These are phyloP conservation scores for Wickerhamomyces mucosus DNA, from an alignment of 805 yeast genomes.

Conservation along the genomic window DNA sequence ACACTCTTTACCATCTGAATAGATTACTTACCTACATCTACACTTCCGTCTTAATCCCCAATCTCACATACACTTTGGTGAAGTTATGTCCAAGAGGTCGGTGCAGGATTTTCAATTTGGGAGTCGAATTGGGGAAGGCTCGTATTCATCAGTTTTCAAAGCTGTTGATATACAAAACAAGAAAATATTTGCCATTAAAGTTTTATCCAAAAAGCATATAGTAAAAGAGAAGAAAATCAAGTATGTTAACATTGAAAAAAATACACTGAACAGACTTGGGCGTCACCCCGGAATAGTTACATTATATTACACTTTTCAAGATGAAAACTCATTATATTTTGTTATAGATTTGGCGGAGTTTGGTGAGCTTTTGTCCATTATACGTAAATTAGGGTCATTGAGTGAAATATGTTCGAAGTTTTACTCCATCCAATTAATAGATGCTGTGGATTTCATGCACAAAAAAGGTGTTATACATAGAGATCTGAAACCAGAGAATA, in stretches of 20 bases:
- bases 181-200: conserved; percentile 81
- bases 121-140: conserved; percentile 85
- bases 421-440: conserved; percentile 81
- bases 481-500: conserved; percentile 92
- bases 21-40: too few relatives aligned
- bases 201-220: conserved; percentile 84
- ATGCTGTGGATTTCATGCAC: conserved; percentile 84
- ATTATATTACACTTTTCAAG: conserved; percentile 90
- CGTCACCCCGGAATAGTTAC: conserved; percentile 93
- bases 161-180: conserved; percentile 69
- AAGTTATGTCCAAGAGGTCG: conserved; percentile 27
- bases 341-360: conserved; percentile 91
- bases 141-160: conserved; percentile 87
- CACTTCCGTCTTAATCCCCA: not conserved
- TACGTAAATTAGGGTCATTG: conserved; percentile 69
- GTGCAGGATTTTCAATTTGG: conserved; percentile 78
- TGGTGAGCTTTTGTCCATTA: conserved; percentile 82
- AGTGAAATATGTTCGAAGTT: conserved; percentile 69
- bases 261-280: conserved; percentile 78
- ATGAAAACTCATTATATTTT: conserved; percentile 75
- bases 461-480: conserved; percentile 85
- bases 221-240: conserved; percentile 91
- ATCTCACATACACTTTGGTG: too few relatives aligned
- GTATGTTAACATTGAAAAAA: conserved; percentile 92
- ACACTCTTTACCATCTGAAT: too few relatives aligned